Evolutionary conservation across 306 rosid genomes (phyloP).

Genomic region (Citrullus colocynthis): DNA sequence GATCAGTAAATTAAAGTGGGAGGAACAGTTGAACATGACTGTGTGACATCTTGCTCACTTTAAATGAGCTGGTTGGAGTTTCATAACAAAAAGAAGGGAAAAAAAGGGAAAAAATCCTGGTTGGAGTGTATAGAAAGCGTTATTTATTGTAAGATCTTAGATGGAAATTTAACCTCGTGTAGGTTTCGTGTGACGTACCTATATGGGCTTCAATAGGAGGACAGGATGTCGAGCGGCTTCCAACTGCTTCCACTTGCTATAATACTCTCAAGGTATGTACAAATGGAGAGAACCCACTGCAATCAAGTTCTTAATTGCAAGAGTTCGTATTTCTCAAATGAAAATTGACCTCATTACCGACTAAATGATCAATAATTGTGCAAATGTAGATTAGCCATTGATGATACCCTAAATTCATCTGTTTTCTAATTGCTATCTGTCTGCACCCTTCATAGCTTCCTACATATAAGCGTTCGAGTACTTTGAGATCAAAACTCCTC

Average conservation of each 20-base stretch:
- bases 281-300: neutral
- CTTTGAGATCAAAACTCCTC: slow-evolving; percentile 70
- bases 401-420: neutral
- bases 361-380: neutral
- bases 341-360: neutral
- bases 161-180: slow-evolving; percentile 9
- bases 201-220: slow-evolving; percentile 91
- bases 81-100: no score
- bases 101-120: no score
- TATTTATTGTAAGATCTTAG: neutral
- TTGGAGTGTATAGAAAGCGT: neutral
- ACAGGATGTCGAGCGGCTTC: slow-evolving; percentile 95
- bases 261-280: slow-evolving; percentile 82
- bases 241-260: slow-evolving; percentile 97
- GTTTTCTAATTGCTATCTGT: slow-evolving; percentile 6
- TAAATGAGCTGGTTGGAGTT: neutral
- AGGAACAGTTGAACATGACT: neutral
- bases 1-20: neutral
- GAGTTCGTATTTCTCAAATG: neutral
- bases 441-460: slow-evolving; percentile 57
- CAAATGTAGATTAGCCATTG: neutral
- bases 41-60: neutral
- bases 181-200: slow-evolving; percentile 85
- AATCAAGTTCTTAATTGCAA: neutral
- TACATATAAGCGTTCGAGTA: slow-evolving; percentile 81